phyloP scores from a whole-genome alignment of 352 stramenopile species.

The Globisporangium viniferum region DNA sequence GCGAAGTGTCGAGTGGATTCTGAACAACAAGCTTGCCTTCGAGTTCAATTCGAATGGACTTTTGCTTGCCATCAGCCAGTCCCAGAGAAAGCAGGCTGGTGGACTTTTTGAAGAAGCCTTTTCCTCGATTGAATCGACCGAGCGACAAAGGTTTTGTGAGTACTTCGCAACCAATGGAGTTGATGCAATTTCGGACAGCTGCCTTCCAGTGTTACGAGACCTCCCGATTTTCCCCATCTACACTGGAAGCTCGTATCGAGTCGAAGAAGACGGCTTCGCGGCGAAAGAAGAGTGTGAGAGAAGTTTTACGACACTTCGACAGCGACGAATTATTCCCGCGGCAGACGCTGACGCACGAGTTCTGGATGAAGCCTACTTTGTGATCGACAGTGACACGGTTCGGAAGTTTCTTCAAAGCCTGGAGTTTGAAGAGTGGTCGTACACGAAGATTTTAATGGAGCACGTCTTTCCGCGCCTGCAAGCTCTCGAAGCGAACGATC shows the following conservation, averaged over 20 bases:
- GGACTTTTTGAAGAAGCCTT: slow-evolving; percentile 44
- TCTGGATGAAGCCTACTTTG: slow-evolving; percentile 52
- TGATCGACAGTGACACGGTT: slow-evolving; percentile 26
- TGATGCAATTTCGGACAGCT: slow-evolving; percentile 31
- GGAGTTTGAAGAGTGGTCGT: slow-evolving; percentile 53
- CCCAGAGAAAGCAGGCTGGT: slow-evolving; percentile 27
- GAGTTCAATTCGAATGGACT: slow-evolving; percentile 46
- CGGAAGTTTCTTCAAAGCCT: slow-evolving; percentile 49
- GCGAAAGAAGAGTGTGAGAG: not conserved
- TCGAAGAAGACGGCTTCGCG: not conserved
- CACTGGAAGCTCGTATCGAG: slow-evolving; percentile 4
- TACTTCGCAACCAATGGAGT: slow-evolving; percentile 42
- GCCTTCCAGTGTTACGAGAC: slow-evolving; percentile 37
- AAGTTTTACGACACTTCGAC: slow-evolving; percentile 11
- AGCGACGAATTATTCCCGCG: slow-evolving; percentile 34
- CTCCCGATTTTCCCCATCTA: slow-evolving; percentile 52
- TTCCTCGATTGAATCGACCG: slow-evolving; percentile 17
- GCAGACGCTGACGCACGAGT: slow-evolving; percentile 38
- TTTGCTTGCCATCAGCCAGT: slow-evolving; percentile 31
- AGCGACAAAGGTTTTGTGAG: slow-evolving; percentile 35
- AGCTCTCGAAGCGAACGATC: slow-evolving; percentile 28
- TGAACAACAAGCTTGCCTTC: slow-evolving; percentile 37
- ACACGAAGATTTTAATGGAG: slow-evolving; percentile 52
- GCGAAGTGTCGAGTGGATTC: slow-evolving; percentile 40
- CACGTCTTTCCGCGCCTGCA: slow-evolving; percentile 56